phyloP scores from a whole-genome alignment of 768 basidiomycete species.

The Bullera alba region DNA sequence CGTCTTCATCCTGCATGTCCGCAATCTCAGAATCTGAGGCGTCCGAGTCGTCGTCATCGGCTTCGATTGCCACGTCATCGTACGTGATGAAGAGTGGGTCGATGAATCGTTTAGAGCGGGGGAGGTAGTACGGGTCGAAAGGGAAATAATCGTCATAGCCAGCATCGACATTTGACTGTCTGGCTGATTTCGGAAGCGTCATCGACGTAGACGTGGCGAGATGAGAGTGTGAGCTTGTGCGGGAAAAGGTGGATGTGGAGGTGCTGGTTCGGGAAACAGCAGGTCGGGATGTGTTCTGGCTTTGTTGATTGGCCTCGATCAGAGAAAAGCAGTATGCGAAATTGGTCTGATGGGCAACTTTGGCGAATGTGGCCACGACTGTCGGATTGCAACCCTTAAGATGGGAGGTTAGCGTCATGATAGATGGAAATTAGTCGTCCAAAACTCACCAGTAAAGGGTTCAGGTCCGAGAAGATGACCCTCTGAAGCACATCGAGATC shows the following conservation, averaged over 20 bases:
- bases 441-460: conserved; percentile 73
- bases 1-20: conserved; percentile 3
- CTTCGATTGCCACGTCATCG: conserved; percentile 65
- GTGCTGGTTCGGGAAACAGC: background rate
- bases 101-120: conserved; percentile 68
- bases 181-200: conserved; percentile 23
- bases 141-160: conserved; percentile 95
- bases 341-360: conserved; percentile 76
- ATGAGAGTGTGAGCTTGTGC: conserved; percentile 7
- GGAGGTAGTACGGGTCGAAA: conserved; percentile 92
- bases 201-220: conserved; percentile 8
- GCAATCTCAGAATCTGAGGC: conserved; percentile 5
- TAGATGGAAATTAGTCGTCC: background rate
- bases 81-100: conserved; percentile 83
- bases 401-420: too few relatives aligned
- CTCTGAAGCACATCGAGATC: conserved; percentile 71
- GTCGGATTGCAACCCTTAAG: conserved; percentile 78
- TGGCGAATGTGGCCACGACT: conserved; percentile 90
- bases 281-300: background rate
- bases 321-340: conserved; percentile 94
- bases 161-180: conserved; percentile 48
- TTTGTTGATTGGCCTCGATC: conserved; percentile 74
- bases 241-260: conserved; percentile 1
- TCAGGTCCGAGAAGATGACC: conserved; percentile 70
- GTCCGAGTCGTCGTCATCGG: conserved; percentile 33